Evolutionary conservation across 345 rosid genomes (phyloP).

Genomic region (Melaleuca alternifolia): DNA sequence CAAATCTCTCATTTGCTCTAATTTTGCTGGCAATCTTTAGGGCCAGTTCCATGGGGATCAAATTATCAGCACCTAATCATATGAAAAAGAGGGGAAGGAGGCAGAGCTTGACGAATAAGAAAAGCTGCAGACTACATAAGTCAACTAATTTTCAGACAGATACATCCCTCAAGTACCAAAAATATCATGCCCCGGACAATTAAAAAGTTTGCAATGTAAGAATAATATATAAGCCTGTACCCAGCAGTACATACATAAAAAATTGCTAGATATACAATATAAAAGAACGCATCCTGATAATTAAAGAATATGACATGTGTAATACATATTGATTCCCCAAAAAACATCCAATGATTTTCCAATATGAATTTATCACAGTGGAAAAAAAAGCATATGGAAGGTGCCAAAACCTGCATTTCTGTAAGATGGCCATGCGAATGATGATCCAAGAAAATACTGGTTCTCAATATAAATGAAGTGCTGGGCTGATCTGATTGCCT

Average conservation of each 20-base stretch:
- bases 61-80: constrained; percentile 74
- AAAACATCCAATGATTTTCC: not conserved
- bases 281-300: not conserved
- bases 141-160: not conserved
- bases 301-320: not conserved
- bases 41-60: constrained; percentile 85
- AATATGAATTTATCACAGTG: not conserved
- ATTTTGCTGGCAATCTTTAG: constrained; percentile 68
- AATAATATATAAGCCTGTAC: not conserved
- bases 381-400: not conserved
- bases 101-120: not conserved
- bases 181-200: not conserved
- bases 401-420: constrained; percentile 57
- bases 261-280: not conserved
- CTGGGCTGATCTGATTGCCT: constrained; percentile 81
- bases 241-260: not conserved
- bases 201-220: not conserved
- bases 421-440: constrained; percentile 72
- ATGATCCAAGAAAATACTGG: constrained; percentile 85
- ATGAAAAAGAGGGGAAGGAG: not conserved
- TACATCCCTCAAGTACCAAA: not conserved
- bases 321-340: not conserved
- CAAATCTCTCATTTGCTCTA: constrained; percentile 64
- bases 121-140: not conserved
- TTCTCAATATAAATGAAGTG: constrained; percentile 83